Percentiles rank a stretch among this genome's conserved stretches.
These are phyloP conservation scores for Uncinocarpus reesii DNA, from an alignment of 2,329 filamentous ascomycete genomes.

Conservation along the genomic window DNA sequence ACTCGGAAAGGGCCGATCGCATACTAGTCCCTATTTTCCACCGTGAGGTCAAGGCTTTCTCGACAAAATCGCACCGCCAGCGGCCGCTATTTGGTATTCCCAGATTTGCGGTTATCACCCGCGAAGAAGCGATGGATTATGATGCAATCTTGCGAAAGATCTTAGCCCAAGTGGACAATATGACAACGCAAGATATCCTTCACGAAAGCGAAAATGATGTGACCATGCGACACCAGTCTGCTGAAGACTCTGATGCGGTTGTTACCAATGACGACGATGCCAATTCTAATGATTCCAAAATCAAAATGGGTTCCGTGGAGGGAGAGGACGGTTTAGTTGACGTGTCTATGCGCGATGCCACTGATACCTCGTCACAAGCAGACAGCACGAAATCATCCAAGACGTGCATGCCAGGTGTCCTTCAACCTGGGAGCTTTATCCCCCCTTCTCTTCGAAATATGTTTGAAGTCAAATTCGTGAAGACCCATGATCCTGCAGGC, in stretches of 20 bases:
- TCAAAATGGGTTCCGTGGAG: conserved; percentile 68
- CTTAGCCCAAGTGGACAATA: conserved; percentile 61
- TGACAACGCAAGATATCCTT: conserved; percentile 62
- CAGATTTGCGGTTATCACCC: conserved; percentile 61
- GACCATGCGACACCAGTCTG: conserved; percentile 41
- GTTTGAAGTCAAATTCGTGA: conserved; percentile 65
- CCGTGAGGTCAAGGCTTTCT: conserved; percentile 25
- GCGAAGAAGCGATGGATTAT: conserved; percentile 58
- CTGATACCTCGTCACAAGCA: conserved; percentile 27
- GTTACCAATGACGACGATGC: conserved; percentile 52
- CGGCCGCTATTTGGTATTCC: conserved; percentile 35
- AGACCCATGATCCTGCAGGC: conserved; percentile 50
- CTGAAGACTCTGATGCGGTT: conserved; percentile 57
- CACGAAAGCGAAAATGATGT: conserved; percentile 40
- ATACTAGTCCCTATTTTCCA: conserved; percentile 43
- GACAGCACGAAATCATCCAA: conserved; percentile 19
- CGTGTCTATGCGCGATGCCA: conserved; percentile 66
- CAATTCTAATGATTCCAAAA: conserved; percentile 57
- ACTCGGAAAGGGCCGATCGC: conserved; percentile 37
- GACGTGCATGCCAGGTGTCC: conserved; percentile 32
- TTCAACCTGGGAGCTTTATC: conserved; percentile 48
- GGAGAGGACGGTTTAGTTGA: conserved; percentile 87
- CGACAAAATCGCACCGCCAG: conserved; percentile 20
- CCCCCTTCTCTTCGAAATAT: conserved; percentile 55
- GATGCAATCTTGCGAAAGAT: conserved; percentile 72